Evolutionary conservation across 176 grass and related monocot species (phyloP), one percentile per base, ranked within the genome.

Genomic region (Juncus effusus): DNA sequence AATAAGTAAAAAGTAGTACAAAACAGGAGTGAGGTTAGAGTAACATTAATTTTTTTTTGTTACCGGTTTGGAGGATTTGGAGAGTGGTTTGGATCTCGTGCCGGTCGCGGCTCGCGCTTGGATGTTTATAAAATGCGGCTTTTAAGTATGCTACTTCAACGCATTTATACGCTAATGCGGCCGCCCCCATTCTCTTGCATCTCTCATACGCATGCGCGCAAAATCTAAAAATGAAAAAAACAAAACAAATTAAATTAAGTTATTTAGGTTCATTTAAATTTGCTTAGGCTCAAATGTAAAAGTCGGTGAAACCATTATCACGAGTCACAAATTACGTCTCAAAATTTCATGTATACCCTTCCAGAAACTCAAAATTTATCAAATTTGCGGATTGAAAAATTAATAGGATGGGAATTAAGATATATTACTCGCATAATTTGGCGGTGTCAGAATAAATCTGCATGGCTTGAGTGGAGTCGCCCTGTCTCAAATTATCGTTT

Each of bases 101-200:
- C 10, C 85, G 81, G 56, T 97, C 88, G 80, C 85, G 90, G 72
- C 47, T 60, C 56, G 82, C 88, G 79, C 75, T 63, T 57, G 85
- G 67, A 89, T 80, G 61, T 81, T 86, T 97, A 68, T 81, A 92
- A 67, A 88, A 97, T 36, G 93, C 82, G 67, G 85, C 80, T 66
- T 89, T 97, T 76, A 97, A 76, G 72, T 92, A 92, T 38, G 93
- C 88, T 67, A 97, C 93, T 76, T 92, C 93, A 28, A 97, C 72
- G 81, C 93, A 97, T 77, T 97, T 97, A 82, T 86, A 92, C 74
- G 93, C 88, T 69, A 97, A 83, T 64, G 93, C 70, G 61, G 88
- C 88, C 76, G 84, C 86, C 49, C 77, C 88, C 82, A 82, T 92
- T 81, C 86, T 86, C 62, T 92, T 97, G 60, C 74, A 70, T 63